Base-by-base conservation (phyloP, 257 asterid genomes). In the Solanum microdontum region DNA sequence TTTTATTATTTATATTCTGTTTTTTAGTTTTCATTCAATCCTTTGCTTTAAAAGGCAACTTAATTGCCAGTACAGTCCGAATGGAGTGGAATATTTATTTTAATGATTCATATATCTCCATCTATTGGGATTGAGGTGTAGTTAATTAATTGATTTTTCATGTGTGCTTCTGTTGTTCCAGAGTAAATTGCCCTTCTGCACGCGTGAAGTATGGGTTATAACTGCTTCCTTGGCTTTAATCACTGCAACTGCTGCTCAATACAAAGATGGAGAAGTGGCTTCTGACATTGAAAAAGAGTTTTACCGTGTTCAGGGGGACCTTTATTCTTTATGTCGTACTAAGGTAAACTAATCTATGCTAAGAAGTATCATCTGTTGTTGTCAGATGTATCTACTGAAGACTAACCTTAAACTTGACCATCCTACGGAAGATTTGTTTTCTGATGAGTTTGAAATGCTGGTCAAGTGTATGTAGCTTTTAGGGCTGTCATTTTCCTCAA, bases 141-240 rank as follows among this genome's bases (percentile, higher is more conserved):
- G 43, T 51, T 82, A 6, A 82, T 82, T 48, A 82, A 82, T 28
- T 82, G 69, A 15, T 48, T 45, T 82, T 30, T 82, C 69, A 48
- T 48, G 19, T 82, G 85, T 30, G 68, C 30, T 82, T 84, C 82
- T 87, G 62, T 82, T 91, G 55, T 88, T 82, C 34, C 96, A 97
- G 99, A 92, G 92, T 82, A 89, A 74, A 86, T 90, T 97, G 90
- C 99, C 99, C 24, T 97, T 96, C 92, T 97, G 99, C 87, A 90
- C 93, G 94, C 99, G 99, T 75, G 99, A 97, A 95, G 99, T 95
- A 37, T 97, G 99, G 99, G 98, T 97, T 33, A 90, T 96, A 89
- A 95, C 95, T 37, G 99, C 98, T 89, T 96, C 99, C 93, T 90
- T 95, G 94, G 93, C 93, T 85, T 90, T 96, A 94, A 93, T 96